A percentile compares a stretch with the other conserved stretches of the same genome.
phyloP scores from a whole-genome alignment of 2,329 filamentous ascomycete genomes.

The Xylariaceae sp. region DNA sequence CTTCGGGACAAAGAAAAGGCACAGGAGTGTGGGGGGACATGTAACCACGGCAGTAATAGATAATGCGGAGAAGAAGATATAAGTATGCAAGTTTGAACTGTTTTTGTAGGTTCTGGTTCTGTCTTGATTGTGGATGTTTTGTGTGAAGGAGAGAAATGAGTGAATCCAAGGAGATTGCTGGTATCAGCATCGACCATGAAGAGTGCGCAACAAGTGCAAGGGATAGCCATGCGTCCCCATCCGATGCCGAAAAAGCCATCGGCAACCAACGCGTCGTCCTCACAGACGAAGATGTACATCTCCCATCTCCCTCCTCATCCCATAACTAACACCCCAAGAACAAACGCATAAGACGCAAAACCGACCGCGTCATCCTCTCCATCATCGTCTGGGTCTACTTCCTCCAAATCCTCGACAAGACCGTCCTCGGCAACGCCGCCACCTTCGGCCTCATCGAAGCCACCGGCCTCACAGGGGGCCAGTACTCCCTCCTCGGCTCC shows the following conservation, averaged over 20 bases:
- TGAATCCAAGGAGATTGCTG: slow-evolving; percentile 6
- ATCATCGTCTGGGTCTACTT: slow-evolving; percentile 57
- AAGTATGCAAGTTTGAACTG: too few relatives aligned
- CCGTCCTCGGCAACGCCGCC: slow-evolving; percentile 55
- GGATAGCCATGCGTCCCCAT: neutral
- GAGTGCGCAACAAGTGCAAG: slow-evolving; percentile 7
- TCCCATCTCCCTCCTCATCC: too few relatives aligned
- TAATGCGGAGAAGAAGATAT: too few relatives aligned
- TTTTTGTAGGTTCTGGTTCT: neutral
- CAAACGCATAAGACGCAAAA: slow-evolving; percentile 24
- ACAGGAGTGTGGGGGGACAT: too few relatives aligned
- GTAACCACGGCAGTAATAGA: too few relatives aligned
- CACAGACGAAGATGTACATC: slow-evolving; percentile 21
- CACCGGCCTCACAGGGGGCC: slow-evolving; percentile 49
- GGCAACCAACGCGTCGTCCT: slow-evolving; percentile 17
- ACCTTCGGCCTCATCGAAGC: slow-evolving; percentile 59
- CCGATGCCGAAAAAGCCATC: slow-evolving; percentile 10
- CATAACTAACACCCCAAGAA: slow-evolving; percentile 11
- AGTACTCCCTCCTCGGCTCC: slow-evolving; percentile 38
- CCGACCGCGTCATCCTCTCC: slow-evolving; percentile 39
- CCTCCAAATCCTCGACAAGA: slow-evolving; percentile 59
- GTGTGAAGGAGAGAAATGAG: slow-evolving; percentile 2
- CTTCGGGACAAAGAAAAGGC: too few relatives aligned
- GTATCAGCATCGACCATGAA: slow-evolving; percentile 9
- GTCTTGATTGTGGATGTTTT: too few relatives aligned